Base-by-base conservation (phyloP, 257 asterid species). In the Galeopsis tetrahit region DNA sequence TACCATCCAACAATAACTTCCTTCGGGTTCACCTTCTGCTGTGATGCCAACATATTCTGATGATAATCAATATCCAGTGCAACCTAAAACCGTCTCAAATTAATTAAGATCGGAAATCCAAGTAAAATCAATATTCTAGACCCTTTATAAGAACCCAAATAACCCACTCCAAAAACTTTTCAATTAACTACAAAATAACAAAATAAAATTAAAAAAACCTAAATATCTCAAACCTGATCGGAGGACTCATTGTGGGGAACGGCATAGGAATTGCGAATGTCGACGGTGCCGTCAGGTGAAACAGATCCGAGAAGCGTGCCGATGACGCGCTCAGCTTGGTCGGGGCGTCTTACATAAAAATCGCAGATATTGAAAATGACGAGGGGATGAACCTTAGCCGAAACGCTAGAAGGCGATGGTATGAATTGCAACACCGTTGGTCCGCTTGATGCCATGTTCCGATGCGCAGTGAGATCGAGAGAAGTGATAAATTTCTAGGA, bases 1-100 rank as follows among this genome's bases (percentile, higher is more conserved):
- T 87, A 94, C 99, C 98, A 95, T 83, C 99, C 99, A 78, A 95
- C 99, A 72, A 95, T 87, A 75, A 83, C 91, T 86, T 92, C 99
- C 91, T 92, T 92, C 1, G 97, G 94, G 60, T 95, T 92, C 81
- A 95, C 98, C 83, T 88, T 94, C 85, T 88, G 97, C 58, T 95
- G 97, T 13, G 99, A 92, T 9, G 88, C 66, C 64, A 92, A 71
- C 99, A 95, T 95, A 66, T 90, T 95, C 68, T 86, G 92, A 78
- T 95, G 99, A 69, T 95, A 95, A 77, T 95, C 99, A 28, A 90
- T 92, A 78, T 95, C 99, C 87, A 95, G 66, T 0, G 99, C 99
- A 79, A 95, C 97, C 98, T 95, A 79, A 48, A 65, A 33, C 9
- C 59, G 79, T n/a, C 10, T 21, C 51, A 48, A 64, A 62, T 36